phyloP scores from a whole-genome alignment of 108 stramenopile genomes.

The Skeletonema marinoi region DNA sequence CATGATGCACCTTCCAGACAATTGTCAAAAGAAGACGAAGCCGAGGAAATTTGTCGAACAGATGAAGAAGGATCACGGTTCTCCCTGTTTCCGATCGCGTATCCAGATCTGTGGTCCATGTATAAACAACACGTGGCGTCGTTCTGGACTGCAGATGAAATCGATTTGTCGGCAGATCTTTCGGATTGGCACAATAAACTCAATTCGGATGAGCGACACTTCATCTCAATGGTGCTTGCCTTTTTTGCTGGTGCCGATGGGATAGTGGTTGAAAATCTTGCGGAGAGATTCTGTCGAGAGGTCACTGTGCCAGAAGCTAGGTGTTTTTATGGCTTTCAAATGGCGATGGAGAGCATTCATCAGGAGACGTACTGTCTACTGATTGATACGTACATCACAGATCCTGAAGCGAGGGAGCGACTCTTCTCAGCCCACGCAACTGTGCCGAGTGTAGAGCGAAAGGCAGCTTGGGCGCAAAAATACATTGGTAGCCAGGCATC shows the following conservation, averaged over 20 bases:
- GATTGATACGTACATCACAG: constrained; percentile 88
- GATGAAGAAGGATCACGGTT: constrained; percentile 83
- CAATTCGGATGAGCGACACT: constrained; percentile 85
- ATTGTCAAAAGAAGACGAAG: constrained; percentile 9
- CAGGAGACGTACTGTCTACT: constrained; percentile 88
- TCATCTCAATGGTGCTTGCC: constrained; percentile 81
- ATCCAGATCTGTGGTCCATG: constrained; percentile 93
- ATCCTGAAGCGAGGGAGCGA: constrained; percentile 64
- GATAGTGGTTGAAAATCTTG: constrained; percentile 89
- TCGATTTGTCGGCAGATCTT: constrained; percentile 92
- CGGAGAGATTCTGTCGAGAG: constrained; percentile 84
- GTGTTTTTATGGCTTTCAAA: constrained; percentile 94
- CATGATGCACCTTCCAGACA: background rate
- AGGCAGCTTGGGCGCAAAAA: constrained; percentile 85
- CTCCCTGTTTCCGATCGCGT: constrained; percentile 90
- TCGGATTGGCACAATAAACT: constrained; percentile 91
- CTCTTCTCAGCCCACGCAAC: constrained; percentile 75
- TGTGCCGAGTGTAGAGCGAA: constrained; percentile 82
- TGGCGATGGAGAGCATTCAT: constrained; percentile 93
- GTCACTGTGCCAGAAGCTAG: constrained; percentile 88
- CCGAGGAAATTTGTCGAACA: constrained; percentile 65
- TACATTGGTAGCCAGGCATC: constrained; percentile 75
- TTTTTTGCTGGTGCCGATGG: constrained; percentile 94
- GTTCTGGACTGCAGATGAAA: constrained; percentile 99
- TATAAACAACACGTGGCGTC: constrained; percentile 98